phyloP scores from a whole-genome alignment of 2,329 filamentous ascomycete species.

The Sclerotiophoma versabilis region DNA sequence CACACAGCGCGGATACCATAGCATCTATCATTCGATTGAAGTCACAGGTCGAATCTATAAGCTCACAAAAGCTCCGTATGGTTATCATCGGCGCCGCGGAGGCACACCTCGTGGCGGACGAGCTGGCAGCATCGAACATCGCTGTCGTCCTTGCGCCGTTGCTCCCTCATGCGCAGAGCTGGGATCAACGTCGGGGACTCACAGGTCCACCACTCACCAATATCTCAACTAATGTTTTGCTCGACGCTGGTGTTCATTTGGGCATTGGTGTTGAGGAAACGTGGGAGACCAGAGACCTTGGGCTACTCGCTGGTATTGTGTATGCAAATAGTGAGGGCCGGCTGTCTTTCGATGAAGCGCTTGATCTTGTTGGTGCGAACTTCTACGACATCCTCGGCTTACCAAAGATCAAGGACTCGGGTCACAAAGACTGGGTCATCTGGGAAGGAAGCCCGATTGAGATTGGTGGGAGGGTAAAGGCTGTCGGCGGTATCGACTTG shows the following conservation, averaged over 20 bases:
- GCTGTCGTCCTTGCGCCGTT: conserved; percentile 68
- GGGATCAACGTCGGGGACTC: conserved; percentile 69
- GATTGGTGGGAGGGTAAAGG: conserved; percentile 61
- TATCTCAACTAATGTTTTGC: conserved; percentile 64
- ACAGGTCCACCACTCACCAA: conserved; percentile 71
- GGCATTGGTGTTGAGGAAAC: conserved; percentile 68
- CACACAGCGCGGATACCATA: conserved; percentile 70
- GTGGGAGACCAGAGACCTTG: conserved; percentile 68
- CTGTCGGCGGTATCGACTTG: conserved; percentile 13
- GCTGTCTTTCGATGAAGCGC: conserved; percentile 61
- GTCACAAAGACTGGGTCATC: conserved; percentile 63
- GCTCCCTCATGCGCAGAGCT: conserved; percentile 61
- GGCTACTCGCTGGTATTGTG: conserved; percentile 66
- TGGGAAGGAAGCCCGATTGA: conserved; percentile 69
- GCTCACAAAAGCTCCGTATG: conserved; percentile 54
- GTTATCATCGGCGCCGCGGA: conserved; percentile 70
- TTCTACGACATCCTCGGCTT: conserved; percentile 66
- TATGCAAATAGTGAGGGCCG: conserved; percentile 64
- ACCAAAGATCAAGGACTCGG: conserved; percentile 29
- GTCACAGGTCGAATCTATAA: conserved; percentile 57
- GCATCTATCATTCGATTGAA: conserved; percentile 67
- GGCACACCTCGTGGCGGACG: conserved; percentile 64
- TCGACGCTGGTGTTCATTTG: conserved; percentile 65
- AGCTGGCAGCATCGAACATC: conserved; percentile 64
- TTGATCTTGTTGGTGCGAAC: conserved; percentile 65